These are phyloP conservation scores for Zymoseptoria crescenta DNA, from an alignment of 2,329 filamentous ascomycete species.

Conservation along the genomic window DNA sequence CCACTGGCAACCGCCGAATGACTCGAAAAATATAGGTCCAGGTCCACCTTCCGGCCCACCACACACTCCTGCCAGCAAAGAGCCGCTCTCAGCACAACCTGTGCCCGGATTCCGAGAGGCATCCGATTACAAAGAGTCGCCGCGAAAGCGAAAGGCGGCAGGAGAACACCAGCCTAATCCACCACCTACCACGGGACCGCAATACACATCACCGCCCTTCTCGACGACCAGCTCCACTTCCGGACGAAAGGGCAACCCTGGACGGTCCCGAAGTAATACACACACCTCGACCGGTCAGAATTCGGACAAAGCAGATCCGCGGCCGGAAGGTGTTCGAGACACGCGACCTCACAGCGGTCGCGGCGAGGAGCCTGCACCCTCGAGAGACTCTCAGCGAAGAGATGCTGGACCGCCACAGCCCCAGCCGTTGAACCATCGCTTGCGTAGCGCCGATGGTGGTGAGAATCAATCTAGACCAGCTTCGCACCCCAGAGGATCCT, in stretches of 20 bases:
- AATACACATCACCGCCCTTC: conserved; percentile 44
- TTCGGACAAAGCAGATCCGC: conserved; percentile 6
- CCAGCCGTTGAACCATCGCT: neutral
- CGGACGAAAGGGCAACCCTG: conserved; percentile 51
- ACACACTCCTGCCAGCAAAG: conserved; percentile 62
- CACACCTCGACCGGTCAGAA: conserved; percentile 35
- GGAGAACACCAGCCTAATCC: conserved; percentile 45
- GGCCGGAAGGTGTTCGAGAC: conserved; percentile 7
- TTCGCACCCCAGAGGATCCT: neutral
- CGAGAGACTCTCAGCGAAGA: neutral
- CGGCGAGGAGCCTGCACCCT: conserved; percentile 14
- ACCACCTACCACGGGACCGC: conserved; percentile 43
- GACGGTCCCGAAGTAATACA: conserved; percentile 56
- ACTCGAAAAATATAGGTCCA: conserved; percentile 47
- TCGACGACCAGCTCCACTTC: conserved; percentile 49
- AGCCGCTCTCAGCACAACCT: conserved; percentile 42
- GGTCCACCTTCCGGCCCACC: conserved; percentile 59
- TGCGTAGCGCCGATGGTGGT: neutral
- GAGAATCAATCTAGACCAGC: neutral
- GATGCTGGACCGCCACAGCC: neutral
- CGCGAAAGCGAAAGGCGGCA: conserved; percentile 74
- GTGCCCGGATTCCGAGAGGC: conserved; percentile 30
- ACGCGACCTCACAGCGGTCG: conserved; percentile 13
- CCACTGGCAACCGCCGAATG: conserved; percentile 78
- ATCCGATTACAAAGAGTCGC: conserved; percentile 62